Conservation (phyloP, 2,329 filamentous ascomycete species). For the Nannizzia gypsea region DNA sequence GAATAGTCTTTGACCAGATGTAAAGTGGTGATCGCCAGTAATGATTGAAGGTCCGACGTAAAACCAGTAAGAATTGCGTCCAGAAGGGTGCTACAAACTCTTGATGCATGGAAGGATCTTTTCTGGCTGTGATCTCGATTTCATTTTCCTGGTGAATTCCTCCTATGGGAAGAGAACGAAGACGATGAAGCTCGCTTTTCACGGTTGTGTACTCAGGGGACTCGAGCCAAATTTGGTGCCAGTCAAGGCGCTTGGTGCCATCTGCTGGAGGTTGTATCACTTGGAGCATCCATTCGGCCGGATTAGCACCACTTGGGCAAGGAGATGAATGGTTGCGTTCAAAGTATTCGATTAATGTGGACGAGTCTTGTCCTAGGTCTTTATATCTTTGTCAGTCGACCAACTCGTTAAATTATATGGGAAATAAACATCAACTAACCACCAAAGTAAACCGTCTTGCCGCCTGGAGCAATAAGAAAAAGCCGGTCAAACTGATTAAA, state of each 20-base stretch:
- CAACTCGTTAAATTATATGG: no score
- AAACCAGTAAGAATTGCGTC: conserved; percentile 55
- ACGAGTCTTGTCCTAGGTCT: no score
- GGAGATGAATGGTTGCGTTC: conserved; percentile 49
- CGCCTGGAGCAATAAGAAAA: conserved; percentile 52
- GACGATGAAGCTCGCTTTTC: conserved; percentile 32
- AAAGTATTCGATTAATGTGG: conserved; percentile 51
- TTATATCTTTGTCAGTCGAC: no score
- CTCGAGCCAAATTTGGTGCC: conserved; percentile 42
- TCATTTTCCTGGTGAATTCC: no score
- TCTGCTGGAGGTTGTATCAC: conserved; percentile 50
- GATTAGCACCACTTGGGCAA: conserved; percentile 54
- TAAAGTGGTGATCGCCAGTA: conserved; percentile 85
- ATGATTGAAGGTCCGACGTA: conserved; percentile 68
- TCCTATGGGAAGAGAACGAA: conserved; percentile 31
- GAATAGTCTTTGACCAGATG: conserved; percentile 68
- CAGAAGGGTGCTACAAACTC: conserved; percentile 71
- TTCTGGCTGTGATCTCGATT: no score
- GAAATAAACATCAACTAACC: conserved; percentile 45
- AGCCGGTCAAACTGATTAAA: conserved; percentile 71
- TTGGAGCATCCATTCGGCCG: conserved; percentile 63
- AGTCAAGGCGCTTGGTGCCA: conserved; percentile 48
- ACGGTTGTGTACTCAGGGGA: conserved; percentile 43
- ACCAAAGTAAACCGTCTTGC: conserved; percentile 58
- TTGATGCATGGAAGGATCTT: conserved; percentile 27